A percentile compares a stretch with the other conserved stretches of the same genome.
These are phyloP conservation scores for Phylloporus rhodoxanthus DNA, from an alignment of 768 basidiomycete species.

Conservation along the genomic window DNA sequence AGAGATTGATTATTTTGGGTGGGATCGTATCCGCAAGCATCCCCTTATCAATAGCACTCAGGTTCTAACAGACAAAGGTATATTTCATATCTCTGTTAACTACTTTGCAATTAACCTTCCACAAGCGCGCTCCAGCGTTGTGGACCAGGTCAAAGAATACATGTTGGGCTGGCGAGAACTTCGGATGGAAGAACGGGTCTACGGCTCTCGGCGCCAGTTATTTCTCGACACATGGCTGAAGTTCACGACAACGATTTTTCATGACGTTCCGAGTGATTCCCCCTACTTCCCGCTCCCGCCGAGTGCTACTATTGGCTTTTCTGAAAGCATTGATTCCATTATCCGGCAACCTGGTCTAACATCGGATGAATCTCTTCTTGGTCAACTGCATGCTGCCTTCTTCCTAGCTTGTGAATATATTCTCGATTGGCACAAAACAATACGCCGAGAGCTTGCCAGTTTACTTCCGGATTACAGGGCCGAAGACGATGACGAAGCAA, in stretches of 20 bases:
- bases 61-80: constrained; percentile 20
- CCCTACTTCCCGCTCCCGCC: constrained; percentile 27
- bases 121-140: constrained; percentile 14
- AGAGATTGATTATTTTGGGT: constrained; percentile 27
- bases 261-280: constrained; percentile 4
- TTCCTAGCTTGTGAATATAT: constrained; percentile 12
- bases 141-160: constrained; percentile 20
- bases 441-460: constrained; percentile 24
- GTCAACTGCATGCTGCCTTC: constrained; percentile 18
- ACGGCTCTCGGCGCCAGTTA: constrained; percentile 19
- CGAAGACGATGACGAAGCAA: constrained; percentile 13
- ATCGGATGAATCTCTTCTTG: constrained; percentile 8
- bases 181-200: constrained; percentile 27
- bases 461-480: constrained; percentile 19
- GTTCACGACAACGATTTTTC: constrained; percentile 17
- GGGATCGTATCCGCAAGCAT: constrained; percentile 29
- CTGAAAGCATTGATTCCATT: constrained; percentile 17
- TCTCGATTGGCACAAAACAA: constrained; percentile 23
- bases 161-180: constrained; percentile 30
- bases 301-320: constrained; percentile 22
- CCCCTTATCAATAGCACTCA: constrained; percentile 24
- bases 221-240: constrained; percentile 25
- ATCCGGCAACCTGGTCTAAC: constrained; percentile 18
- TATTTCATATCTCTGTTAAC: neutral
- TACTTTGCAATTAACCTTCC: constrained; percentile 5